Base-by-base conservation (phyloP, 495 filamentous ascomycete species). In the Astrothelium subdiscretum region DNA sequence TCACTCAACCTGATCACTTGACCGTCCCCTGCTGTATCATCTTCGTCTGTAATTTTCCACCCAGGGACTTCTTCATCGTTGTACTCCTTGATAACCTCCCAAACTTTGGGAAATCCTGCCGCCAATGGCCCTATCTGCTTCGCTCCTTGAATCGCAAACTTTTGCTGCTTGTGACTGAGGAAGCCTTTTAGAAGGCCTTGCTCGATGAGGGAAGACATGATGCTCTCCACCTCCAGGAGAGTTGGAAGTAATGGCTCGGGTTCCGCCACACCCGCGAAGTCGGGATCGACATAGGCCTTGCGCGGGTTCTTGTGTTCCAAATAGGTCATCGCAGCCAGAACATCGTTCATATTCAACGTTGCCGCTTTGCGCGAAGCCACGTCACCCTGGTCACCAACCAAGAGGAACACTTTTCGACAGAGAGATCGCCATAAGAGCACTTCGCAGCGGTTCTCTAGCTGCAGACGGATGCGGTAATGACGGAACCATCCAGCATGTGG, bases 151-250 rank as follows among this genome's bases (percentile, higher is more conserved):
- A 97, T 87, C 3, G 90, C 91, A 64, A 95, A 95, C 22, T 85
- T 83, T 31, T 78, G 80, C 66, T 85, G 85, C 32, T 80, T 76
- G 66, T 94, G 88, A 12, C 88, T 88, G 26, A 97, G 80, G 66
- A 92, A 98, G 4, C 94, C 94, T 61, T 86, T 85, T 58, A 97
- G 79, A n/a, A 97, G 76, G 8, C 86, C 87, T 71, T 95, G 90
- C 31, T 86, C 84, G 18, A 95, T 80, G 6, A 97, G 76, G 1
- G 86, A 87, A 0, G 88, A 81, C 11, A 95, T 77, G 2, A 90
- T 84, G 2, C 80, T 83, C 73, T 96, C 94, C n/a, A 96, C 78
- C 65, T 87, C 86, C 1, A 81, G 73, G 69, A 86, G 77, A 43
- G 83, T 74, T 15, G 83, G 76, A 43, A 76, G 71, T 66, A 77